Conservation (phyloP, 2,329 filamentous ascomycete species). For the Fusarium odoratissimum region DNA sequence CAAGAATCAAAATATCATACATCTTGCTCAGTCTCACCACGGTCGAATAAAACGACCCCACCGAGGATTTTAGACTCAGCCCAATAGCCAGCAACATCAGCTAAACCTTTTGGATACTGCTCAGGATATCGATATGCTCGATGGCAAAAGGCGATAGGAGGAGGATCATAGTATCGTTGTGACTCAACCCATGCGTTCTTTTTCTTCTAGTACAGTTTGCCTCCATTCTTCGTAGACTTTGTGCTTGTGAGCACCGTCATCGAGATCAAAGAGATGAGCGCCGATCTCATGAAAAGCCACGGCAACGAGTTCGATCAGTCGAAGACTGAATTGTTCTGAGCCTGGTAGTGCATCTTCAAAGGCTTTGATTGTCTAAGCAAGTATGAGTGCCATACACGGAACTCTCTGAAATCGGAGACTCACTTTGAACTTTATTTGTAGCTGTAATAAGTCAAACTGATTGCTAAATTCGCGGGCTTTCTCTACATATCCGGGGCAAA, state of each 20-base stretch:
- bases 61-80: conserved; percentile 25
- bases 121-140: conserved; percentile 4
- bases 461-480: conserved; percentile 4
- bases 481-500: conserved; percentile 7
- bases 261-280: conserved; percentile 7
- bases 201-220: neutral
- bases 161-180: neutral
- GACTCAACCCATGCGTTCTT: neutral
- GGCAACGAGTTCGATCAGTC: conserved; percentile 15
- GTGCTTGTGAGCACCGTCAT: conserved; percentile 21
- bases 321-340: neutral
- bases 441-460: neutral
- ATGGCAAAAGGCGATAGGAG: conserved; percentile 7
- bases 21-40: conserved; percentile 19
- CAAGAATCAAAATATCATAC: neutral
- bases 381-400: too few species aligned
- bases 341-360: neutral
- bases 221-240: conserved; percentile 4
- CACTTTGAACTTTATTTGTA: rapidly evolving
- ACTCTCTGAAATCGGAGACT: too few species aligned
- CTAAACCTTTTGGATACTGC: conserved; percentile 13
- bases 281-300: conserved; percentile 25
- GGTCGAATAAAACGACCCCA: conserved; percentile 14
- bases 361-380: neutral
- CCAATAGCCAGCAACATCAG: conserved; percentile 23